Conservation (phyloP, 257 asterid genomes). For the Ballota nigra region DNA sequence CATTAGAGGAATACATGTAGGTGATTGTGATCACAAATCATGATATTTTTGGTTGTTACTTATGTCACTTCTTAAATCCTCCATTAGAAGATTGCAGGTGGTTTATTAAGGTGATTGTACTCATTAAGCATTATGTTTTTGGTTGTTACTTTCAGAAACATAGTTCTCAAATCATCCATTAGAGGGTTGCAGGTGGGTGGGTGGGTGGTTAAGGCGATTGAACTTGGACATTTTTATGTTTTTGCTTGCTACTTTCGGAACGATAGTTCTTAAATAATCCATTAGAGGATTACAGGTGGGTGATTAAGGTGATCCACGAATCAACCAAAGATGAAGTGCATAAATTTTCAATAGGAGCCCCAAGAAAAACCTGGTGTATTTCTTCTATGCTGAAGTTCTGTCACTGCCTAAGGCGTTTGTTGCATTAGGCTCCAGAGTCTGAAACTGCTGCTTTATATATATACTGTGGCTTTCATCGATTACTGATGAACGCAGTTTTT, state of each 20-base stretch:
- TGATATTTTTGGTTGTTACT: neutral
- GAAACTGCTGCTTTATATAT: constrained; percentile 18
- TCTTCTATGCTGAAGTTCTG: neutral
- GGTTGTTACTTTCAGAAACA: neutral
- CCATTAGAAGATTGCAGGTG: neutral
- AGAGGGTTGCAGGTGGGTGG: neutral
- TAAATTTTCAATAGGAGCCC: neutral
- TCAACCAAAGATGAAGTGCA: neutral
- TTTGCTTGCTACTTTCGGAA: neutral
- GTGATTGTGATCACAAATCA: neutral
- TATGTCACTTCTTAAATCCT: neutral
- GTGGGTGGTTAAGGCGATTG: neutral
- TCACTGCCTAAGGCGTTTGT: neutral
- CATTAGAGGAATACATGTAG: too few relatives aligned
- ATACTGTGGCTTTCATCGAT: constrained; percentile 12
- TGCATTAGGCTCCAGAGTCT: neutral
- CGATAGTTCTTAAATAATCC: neutral
- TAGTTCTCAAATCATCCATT: too few relatives aligned
- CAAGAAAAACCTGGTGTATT: neutral
- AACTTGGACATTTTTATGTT: neutral
- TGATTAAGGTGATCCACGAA: neutral
- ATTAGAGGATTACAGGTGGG: neutral
- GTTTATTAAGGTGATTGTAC: neutral
- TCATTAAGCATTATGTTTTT: neutral
- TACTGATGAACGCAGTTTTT: constrained; percentile 3